Evolutionary conservation across 2,329 filamentous ascomycete species (phyloP).

Genomic region (Alternaria longipes): DNA sequence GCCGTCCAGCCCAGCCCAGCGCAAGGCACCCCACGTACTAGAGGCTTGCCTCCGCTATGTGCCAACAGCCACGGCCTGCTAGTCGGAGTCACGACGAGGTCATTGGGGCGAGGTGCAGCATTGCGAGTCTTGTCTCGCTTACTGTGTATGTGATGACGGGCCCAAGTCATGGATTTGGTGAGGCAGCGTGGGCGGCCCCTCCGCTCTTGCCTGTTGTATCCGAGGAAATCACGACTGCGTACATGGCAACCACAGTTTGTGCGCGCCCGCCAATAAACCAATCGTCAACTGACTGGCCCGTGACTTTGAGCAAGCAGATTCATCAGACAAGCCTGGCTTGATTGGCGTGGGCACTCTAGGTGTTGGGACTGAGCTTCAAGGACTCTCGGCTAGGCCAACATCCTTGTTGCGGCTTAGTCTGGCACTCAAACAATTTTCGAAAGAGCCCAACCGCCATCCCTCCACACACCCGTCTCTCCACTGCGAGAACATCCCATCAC

Average conservation of each 20-base stretch:
- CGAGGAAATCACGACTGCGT: slow-evolving; percentile 7
- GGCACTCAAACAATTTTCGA: slow-evolving; percentile 40
- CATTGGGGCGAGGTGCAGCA: slow-evolving; percentile 24
- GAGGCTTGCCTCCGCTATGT: background rate
- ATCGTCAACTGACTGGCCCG: background rate
- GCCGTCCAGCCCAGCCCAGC: background rate
- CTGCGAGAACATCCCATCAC: slow-evolving; percentile 45
- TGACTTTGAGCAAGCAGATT: background rate
- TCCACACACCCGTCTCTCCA: slow-evolving; percentile 41
- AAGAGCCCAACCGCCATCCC: slow-evolving; percentile 21
- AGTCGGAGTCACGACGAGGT: slow-evolving; percentile 23
- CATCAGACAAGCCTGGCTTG: background rate
- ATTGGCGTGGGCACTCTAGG: slow-evolving; percentile 6
- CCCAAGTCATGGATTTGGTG: slow-evolving; percentile 16
- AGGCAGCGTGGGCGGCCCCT: slow-evolving; percentile 14
- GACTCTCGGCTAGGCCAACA: slow-evolving; percentile 24
- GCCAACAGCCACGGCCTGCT: slow-evolving; percentile 12
- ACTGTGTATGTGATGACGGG: slow-evolving; percentile 27
- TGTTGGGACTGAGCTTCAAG: slow-evolving; percentile 17
- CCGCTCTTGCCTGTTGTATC: slow-evolving; percentile 18
- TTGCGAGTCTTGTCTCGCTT: slow-evolving; percentile 15
- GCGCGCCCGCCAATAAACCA: background rate
- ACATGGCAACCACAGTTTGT: background rate
- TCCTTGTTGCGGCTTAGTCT: slow-evolving; percentile 30
- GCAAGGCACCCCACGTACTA: slow-evolving; percentile 7